Evolutionary conservation across 495 filamentous ascomycete genomes (phyloP).

Genomic region (Podospora pseudopauciseta): DNA sequence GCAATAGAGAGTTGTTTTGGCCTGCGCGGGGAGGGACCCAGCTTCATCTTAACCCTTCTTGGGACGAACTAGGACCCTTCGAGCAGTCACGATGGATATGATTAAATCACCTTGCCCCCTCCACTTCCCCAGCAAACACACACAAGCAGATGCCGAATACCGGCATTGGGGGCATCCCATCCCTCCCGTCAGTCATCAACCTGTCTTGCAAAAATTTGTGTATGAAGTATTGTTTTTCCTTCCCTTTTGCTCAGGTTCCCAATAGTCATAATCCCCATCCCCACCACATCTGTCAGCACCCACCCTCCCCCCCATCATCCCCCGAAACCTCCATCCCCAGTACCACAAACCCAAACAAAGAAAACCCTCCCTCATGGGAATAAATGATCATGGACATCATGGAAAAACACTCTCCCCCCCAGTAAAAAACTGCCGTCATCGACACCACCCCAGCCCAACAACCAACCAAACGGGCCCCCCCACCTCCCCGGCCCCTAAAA

Average conservation of each 20-base stretch:
- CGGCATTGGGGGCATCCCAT: neutral
- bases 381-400: slow-evolving; percentile 1
- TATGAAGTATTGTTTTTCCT: neutral
- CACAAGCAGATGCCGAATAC: neutral
- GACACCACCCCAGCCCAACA: neutral
- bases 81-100: neutral
- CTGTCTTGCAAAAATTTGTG: neutral
- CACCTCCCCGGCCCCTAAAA: neutral
- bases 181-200: neutral
- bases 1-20: neutral
- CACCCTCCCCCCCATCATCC: neutral
- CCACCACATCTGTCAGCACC: neutral
- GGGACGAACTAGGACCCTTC: neutral
- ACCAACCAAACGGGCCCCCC: neutral
- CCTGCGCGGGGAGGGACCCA: neutral
- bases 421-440: neutral
- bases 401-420: neutral
- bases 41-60: neutral
- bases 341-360: neutral
- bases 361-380: neutral
- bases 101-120: neutral
- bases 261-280: neutral
- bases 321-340: neutral
- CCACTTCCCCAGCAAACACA: neutral
- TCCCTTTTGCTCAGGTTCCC: neutral